phyloP scores from a whole-genome alignment of 2,329 filamentous ascomycete genomes.

The Hypoxylon sp. region DNA sequence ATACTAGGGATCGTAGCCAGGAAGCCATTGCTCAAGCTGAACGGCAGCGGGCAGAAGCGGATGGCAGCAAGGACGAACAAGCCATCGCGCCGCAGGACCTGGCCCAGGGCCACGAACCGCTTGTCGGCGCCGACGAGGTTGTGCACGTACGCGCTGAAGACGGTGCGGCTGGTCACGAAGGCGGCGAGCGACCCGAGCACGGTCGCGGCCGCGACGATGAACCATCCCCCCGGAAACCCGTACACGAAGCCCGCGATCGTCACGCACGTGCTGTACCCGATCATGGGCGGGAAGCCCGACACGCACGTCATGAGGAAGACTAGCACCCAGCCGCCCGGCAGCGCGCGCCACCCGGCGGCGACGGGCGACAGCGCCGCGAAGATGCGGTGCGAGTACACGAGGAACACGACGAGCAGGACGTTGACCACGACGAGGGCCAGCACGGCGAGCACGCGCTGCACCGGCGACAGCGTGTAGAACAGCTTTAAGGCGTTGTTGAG shows the following conservation, averaged over 20 bases:
- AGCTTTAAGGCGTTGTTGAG: conserved; percentile 61
- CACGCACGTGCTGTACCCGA: conserved; percentile 85
- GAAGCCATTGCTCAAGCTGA: conserved; percentile 93
- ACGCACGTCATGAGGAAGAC: conserved; percentile 82
- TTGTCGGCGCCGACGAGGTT: conserved; percentile 85
- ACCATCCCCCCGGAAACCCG: conserved; percentile 78
- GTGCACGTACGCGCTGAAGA: conserved; percentile 84
- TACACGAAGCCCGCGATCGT: conserved; percentile 70
- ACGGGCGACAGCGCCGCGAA: conserved; percentile 81
- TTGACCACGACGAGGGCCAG: conserved; percentile 65
- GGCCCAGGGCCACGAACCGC: conserved; percentile 87
- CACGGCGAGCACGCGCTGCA: conserved; percentile 74
- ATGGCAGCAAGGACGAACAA: conserved; percentile 92
- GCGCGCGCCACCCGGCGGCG: conserved; percentile 82
- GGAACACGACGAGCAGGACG: conserved; percentile 74
- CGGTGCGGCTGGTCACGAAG: conserved; percentile 84
- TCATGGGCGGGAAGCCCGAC: conserved; percentile 87
- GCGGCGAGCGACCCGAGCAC: conserved; percentile 82
- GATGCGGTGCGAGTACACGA: conserved; percentile 84
- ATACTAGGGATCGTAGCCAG: conserved; percentile 95
- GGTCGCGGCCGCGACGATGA: conserved; percentile 84
- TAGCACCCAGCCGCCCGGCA: conserved; percentile 80
- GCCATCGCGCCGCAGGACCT: conserved; percentile 92
- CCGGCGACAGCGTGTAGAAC: conserved; percentile 69
- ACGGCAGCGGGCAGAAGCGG: conserved; percentile 91